Percentiles rank a stretch among this genome's conserved stretches.
Evolutionary conservation across 441 rosid species (phyloP).

Genomic region (Biscutella laevigata): DNA sequence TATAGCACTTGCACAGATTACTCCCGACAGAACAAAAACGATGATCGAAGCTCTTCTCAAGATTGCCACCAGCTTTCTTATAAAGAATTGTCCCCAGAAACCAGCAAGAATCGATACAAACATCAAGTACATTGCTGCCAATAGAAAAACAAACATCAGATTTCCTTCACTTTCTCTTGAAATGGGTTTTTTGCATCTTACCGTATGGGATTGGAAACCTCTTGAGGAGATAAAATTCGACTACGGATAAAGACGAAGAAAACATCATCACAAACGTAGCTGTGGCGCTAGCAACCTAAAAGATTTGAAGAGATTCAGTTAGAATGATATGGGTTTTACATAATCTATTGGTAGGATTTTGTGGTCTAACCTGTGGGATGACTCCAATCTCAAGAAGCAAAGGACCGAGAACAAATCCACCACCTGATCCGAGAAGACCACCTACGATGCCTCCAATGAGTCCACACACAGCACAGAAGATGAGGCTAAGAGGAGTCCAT

Average conservation of each 20-base stretch:
- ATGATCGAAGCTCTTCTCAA: constrained; percentile 62
- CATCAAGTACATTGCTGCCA: constrained; percentile 64
- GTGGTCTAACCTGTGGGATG: constrained; percentile 70
- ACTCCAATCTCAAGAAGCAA: constrained; percentile 93
- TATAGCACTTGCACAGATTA: constrained; percentile 75
- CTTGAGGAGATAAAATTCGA: constrained; percentile 81
- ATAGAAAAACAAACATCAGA: no score
- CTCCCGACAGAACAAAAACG: constrained; percentile 70
- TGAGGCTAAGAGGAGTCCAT: constrained; percentile 64
- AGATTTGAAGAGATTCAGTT: background rate
- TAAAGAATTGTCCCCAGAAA: constrained; percentile 82
- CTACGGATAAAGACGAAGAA: constrained; percentile 85
- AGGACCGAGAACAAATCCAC: constrained; percentile 87
- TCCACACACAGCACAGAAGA: constrained; percentile 76
- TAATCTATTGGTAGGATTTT: background rate
- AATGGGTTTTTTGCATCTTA: no score
- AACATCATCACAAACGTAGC: constrained; percentile 96
- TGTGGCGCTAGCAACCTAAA: constrained; percentile 80
- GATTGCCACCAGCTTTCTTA: constrained; percentile 54
- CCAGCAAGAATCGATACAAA: constrained; percentile 64
- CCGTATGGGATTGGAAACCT: constrained; percentile 91
- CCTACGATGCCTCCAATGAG: constrained; percentile 78
- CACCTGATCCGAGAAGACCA: constrained; percentile 85
- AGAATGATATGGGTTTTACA: no score
- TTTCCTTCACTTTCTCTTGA: background rate